Conservation (phyloP, 2,329 filamentous ascomycete species). For the Dendryphion nanum region DNA sequence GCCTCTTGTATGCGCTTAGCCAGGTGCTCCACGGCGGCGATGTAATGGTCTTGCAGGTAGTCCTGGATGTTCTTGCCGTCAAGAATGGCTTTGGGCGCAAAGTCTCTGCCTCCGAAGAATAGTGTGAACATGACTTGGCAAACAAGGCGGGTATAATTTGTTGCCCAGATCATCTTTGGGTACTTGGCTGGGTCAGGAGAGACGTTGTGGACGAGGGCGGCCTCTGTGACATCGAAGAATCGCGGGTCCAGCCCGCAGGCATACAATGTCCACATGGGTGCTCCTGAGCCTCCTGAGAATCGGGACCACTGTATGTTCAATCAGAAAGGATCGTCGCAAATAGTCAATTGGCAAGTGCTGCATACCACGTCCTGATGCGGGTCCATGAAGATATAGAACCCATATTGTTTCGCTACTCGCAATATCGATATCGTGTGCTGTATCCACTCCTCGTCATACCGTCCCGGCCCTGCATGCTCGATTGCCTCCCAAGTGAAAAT, state of each 20-base stretch:
- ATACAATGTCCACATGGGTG: constrained; percentile 96
- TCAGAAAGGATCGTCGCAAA: constrained; percentile 13
- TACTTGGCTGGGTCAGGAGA: constrained; percentile 81
- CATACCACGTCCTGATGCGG: constrained; percentile 94
- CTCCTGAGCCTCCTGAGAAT: constrained; percentile 89
- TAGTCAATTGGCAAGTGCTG: constrained; percentile 20
- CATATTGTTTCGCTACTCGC: constrained; percentile 80
- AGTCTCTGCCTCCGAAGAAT: constrained; percentile 87
- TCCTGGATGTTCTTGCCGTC: constrained; percentile 96
- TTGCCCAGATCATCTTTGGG: constrained; percentile 99
- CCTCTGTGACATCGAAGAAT: constrained; percentile 81
- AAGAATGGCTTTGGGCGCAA: constrained; percentile 94
- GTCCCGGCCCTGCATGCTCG: constrained; percentile 84
- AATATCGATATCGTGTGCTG: constrained; percentile 84
- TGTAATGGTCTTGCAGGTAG: constrained; percentile 84
- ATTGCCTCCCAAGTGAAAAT: constrained; percentile 99
- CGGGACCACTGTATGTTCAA: constrained; percentile 71
- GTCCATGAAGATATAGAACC: constrained; percentile 97
- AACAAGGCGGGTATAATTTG: constrained; percentile 87
- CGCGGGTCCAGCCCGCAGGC: constrained; percentile 87
- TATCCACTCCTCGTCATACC: constrained; percentile 93
- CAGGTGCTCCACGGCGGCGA: constrained; percentile 75
- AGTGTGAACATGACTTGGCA: constrained; percentile 90
- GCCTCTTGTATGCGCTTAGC: constrained; percentile 85
- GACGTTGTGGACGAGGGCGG: constrained; percentile 91